Evolutionary conservation across 257 asterid genomes (phyloP).

Genomic region (Orobanche coerulescens): DNA sequence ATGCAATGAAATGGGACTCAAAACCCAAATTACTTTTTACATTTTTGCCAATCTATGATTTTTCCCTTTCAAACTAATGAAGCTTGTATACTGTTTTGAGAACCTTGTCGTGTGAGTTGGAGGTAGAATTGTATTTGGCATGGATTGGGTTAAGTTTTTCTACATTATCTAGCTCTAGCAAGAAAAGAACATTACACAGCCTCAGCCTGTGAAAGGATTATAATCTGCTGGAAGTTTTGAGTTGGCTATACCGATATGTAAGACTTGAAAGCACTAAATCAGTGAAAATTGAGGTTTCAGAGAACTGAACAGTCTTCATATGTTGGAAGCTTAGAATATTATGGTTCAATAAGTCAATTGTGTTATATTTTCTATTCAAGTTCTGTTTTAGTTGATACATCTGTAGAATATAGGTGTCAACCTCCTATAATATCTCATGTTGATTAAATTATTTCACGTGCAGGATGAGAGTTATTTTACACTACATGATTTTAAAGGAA

Average conservation of each 20-base stretch:
- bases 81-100: background rate
- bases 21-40: background rate
- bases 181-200: background rate
- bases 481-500: slow-evolving; percentile 76
- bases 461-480: slow-evolving; percentile 86
- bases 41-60: background rate
- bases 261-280: background rate
- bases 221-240: slow-evolving; percentile 4
- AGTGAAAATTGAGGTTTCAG: background rate
- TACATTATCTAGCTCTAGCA: background rate
- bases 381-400: slow-evolving; percentile 4
- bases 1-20: background rate
- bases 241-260: slow-evolving; percentile 2
- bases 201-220: background rate
- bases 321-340: slow-evolving; percentile 2
- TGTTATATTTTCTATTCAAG: background rate
- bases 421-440: slow-evolving; percentile 13
- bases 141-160: too few relatives aligned
- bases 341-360: background rate
- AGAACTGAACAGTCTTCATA: slow-evolving; percentile 11
- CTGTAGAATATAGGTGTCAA: background rate
- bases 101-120: background rate
- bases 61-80: too few relatives aligned
- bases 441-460: slow-evolving; percentile 22
- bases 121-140: background rate